Evolutionary conservation across 2,329 filamentous ascomycete species (phyloP).

Genomic region (Epicoccum sorghinum): DNA sequence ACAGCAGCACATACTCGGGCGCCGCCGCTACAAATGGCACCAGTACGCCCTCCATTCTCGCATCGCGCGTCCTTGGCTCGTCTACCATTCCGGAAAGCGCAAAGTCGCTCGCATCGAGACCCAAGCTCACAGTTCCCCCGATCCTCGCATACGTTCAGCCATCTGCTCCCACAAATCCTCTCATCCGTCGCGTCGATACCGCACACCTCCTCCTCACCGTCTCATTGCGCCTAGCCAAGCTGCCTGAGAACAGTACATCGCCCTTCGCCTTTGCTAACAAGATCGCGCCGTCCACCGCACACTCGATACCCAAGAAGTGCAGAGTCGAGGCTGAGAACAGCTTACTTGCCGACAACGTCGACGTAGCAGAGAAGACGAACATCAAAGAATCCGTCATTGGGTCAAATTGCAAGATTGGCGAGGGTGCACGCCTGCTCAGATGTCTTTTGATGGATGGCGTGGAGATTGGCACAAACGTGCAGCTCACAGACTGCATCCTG

Average conservation of each 20-base stretch:
- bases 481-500: constrained; percentile 85
- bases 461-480: constrained; percentile 80
- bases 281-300: constrained; percentile 71
- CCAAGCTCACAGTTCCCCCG: constrained; percentile 65
- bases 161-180: constrained; percentile 59
- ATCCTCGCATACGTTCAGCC: constrained; percentile 85
- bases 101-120: constrained; percentile 34
- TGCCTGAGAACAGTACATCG: constrained; percentile 65
- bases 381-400: constrained; percentile 93
- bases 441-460: constrained; percentile 94
- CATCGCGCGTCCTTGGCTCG: constrained; percentile 45
- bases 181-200: constrained; percentile 89
- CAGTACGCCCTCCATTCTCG: constrained; percentile 29
- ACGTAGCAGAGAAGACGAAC: constrained; percentile 84
- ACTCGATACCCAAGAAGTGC: constrained; percentile 78
- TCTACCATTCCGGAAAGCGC: constrained; percentile 36
- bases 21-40: constrained; percentile 15
- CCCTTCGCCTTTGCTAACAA: constrained; percentile 81
- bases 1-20: constrained; percentile 58
- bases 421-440: constrained; percentile 83
- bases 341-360: constrained; percentile 86
- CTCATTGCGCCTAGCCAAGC: constrained; percentile 84
- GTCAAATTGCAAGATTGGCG: constrained; percentile 82
- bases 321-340: constrained; percentile 84
- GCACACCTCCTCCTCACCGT: constrained; percentile 79